Conservation (phyloP, 805 yeast species). For the Candida maltosa region DNA sequence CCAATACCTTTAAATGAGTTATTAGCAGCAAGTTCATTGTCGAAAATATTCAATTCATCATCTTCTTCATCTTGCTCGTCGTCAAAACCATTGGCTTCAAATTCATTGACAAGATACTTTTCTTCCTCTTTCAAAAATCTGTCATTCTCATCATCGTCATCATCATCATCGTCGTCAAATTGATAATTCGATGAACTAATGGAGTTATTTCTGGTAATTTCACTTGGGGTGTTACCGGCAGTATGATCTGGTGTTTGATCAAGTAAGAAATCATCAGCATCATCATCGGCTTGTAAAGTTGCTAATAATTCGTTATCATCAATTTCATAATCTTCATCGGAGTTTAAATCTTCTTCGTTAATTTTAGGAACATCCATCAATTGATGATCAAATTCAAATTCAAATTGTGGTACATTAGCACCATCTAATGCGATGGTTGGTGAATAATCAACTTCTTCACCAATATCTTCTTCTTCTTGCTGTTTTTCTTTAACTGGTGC, state of each 20-base stretch:
- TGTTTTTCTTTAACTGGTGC: no score
- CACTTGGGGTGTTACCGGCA: neutral
- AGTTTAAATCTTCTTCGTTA: constrained; percentile 44
- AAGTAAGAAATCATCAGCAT: constrained; percentile 35
- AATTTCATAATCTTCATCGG: constrained; percentile 66
- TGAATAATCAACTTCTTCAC: constrained; percentile 12
- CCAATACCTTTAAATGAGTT: constrained; percentile 18
- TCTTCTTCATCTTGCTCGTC: constrained; percentile 35
- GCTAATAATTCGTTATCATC: constrained; percentile 47
- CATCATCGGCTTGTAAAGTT: constrained; percentile 46
- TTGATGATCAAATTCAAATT: constrained; percentile 29
- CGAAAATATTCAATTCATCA: constrained; percentile 18
- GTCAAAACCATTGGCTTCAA: constrained; percentile 44
- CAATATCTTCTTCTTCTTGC: constrained; percentile 16
- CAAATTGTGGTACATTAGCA: constrained; percentile 13
- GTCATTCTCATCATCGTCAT: constrained; percentile 32
- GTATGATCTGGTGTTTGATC: constrained; percentile 5
- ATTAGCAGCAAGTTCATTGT: constrained; percentile 12
- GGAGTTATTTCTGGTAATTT: constrained; percentile 22
- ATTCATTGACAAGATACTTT: constrained; percentile 42
- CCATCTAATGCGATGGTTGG: constrained; percentile 3
- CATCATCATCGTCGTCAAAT: constrained; percentile 24
- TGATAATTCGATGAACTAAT: constrained; percentile 9
- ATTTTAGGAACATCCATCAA: constrained; percentile 50
- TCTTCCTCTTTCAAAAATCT: constrained; percentile 43